Base-by-base conservation (phyloP, 257 asterid genomes). In the Jacaranda mimosifolia region DNA sequence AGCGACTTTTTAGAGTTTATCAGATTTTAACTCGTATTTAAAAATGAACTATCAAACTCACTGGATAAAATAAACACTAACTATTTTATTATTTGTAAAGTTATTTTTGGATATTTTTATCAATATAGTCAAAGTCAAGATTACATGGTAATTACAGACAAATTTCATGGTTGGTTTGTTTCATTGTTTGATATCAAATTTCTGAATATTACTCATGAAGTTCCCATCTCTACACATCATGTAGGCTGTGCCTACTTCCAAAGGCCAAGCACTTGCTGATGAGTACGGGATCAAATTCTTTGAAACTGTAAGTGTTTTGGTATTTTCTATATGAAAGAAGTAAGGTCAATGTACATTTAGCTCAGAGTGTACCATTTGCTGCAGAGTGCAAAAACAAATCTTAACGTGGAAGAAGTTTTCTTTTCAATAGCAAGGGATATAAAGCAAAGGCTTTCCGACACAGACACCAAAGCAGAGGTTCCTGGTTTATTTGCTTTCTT, bases 401-500 rank as follows among this genome's bases (percentile, higher is more conserved):
- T 90, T 81, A 92, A 92, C 10, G 97, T 92, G 60, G 97, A 92
- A 83, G 91, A 92, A 83, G 97, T 90, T 84, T 92, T 92, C 97
- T 92, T 92, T 81, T 89, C 97, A 63, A 90, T 90, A 85, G 96
- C 92, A 60, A 89, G 92, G 78, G 97, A 92, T 80, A 92, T 92
- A 39, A 92, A 92, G 87, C 92, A 92, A 80, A 86, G 97, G 84
- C 93, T 90, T 71, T 87, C 97, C 19, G 94, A 90, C 51, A 83
- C 92, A 58, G 96, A 92, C 88, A 79, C 93, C 68, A 90, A 89
- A 83, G 82, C 90, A 58, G 97, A 92, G 94, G 97, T 26, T 19
- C 53, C 35, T 35, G 1, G 19, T 60, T 21, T 74, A 63, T 73
- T 52, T 56, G 19, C 53, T 35, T 53, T 56, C 18, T 19, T 55